These are phyloP conservation scores for Phytophthora sp. DNA, from an alignment of 352 stramenopile genomes.

Conservation along the genomic window DNA sequence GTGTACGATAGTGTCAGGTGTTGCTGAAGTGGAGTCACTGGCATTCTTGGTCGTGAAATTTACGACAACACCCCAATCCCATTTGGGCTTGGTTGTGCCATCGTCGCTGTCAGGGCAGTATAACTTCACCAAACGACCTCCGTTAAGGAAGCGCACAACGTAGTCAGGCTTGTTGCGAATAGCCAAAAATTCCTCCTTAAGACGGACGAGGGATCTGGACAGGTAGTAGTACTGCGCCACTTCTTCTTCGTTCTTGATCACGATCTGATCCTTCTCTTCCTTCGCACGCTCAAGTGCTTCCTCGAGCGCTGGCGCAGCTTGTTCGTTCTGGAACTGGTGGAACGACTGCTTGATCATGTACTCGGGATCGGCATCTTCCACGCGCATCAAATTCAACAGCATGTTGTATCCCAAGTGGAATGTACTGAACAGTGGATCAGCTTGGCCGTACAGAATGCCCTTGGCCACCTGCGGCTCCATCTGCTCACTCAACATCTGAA, in stretches of 20 bases:
- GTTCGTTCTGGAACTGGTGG: slow-evolving; percentile 94
- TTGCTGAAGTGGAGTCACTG: slow-evolving; percentile 65
- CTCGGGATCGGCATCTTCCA: slow-evolving; percentile 97
- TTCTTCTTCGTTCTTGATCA: slow-evolving; percentile 90
- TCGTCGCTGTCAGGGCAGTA: slow-evolving; percentile 64
- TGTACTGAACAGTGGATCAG: slow-evolving; percentile 70
- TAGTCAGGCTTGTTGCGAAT: slow-evolving; percentile 93
- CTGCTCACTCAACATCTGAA: slow-evolving; percentile 99
- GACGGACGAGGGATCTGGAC: slow-evolving; percentile 91
- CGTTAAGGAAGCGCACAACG: slow-evolving; percentile 94
- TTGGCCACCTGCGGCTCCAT: slow-evolving; percentile 98
- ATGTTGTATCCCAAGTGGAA: slow-evolving; percentile 99
- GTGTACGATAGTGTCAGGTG: slow-evolving; percentile 75
- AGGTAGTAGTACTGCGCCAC: slow-evolving; percentile 92
- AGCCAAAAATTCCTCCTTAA: slow-evolving; percentile 92
- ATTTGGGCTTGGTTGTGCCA: slow-evolving; percentile 50
- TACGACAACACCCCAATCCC: slow-evolving; percentile 88
- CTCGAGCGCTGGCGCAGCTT: slow-evolving; percentile 77
- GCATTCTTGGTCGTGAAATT: slow-evolving; percentile 87
- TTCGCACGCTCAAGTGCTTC: slow-evolving; percentile 81
- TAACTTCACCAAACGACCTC: slow-evolving; percentile 91
- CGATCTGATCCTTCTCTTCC: slow-evolving; percentile 87
- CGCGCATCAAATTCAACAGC: slow-evolving; percentile 99
- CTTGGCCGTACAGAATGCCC: slow-evolving; percentile 90
- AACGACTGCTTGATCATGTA: slow-evolving; percentile 99